phyloP scores from a whole-genome alignment of 106 monocot species.

The Apostasia shenzhenica region DNA sequence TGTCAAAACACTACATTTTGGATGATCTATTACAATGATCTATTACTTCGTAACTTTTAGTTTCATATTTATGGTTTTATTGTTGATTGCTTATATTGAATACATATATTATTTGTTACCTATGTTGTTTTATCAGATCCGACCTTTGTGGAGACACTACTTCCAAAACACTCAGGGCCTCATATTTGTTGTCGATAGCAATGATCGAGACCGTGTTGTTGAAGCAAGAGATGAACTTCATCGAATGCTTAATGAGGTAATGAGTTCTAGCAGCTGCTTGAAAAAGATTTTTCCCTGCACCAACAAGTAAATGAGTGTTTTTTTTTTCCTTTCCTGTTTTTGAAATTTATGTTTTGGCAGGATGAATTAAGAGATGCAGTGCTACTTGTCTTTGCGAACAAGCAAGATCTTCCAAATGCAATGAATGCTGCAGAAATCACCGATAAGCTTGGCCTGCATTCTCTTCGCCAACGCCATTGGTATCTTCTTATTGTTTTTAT shows the following conservation, averaged over 20 bases:
- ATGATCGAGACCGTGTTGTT: constrained; percentile 23
- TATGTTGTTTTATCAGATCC: constrained; percentile 19
- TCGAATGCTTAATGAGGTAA: constrained; percentile 28
- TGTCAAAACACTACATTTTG: too few species aligned
- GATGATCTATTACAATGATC: too few species aligned
- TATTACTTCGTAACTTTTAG: too few species aligned
- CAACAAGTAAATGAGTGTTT: too few species aligned
- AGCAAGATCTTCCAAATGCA: constrained; percentile 50
- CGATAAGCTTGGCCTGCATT: constrained; percentile 51
- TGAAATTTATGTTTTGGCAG: constrained; percentile 6
- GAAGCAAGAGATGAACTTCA: constrained; percentile 26
- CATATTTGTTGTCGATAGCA: constrained; percentile 29
- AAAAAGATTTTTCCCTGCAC: too few species aligned
- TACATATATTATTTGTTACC: neutral
- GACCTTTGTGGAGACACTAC: constrained; percentile 36
- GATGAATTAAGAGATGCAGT: constrained; percentile 56
- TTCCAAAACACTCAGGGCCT: constrained; percentile 33
- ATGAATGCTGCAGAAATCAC: constrained; percentile 58
- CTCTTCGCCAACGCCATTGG: constrained; percentile 50
- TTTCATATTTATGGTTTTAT: too few species aligned
- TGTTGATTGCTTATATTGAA: too few species aligned
- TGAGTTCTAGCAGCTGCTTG: neutral
- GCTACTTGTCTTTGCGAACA: constrained; percentile 48
- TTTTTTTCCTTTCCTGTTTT: too few species aligned
- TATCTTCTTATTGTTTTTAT: neutral